phyloP scores from a whole-genome alignment of 352 stramenopile genomes.

The Globisporangium abappressorium region DNA sequence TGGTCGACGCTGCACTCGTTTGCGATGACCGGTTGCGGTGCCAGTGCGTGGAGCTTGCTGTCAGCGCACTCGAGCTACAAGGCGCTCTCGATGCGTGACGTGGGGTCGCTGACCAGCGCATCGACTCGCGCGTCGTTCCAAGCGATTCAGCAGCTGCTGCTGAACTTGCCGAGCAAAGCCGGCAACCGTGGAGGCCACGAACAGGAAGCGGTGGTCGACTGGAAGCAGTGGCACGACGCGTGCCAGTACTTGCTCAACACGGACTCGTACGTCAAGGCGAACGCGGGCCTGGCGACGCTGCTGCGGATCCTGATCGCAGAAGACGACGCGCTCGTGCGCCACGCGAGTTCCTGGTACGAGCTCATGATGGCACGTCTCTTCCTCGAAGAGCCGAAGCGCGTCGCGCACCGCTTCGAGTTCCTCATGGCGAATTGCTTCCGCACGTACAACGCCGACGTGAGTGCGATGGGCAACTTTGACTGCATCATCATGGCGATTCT shows the following conservation, averaged over 20 bases:
- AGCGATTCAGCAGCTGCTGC: constrained; percentile 53
- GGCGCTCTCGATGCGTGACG: constrained; percentile 40
- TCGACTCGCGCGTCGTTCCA: constrained; percentile 55
- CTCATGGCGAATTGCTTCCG: constrained; percentile 76
- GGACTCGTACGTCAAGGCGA: constrained; percentile 48
- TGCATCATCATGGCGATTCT: constrained; percentile 78
- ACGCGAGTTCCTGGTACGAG: constrained; percentile 66
- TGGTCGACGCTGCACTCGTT: constrained; percentile 65
- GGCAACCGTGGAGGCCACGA: constrained; percentile 13
- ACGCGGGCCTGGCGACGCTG: constrained; percentile 44
- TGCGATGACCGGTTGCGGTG: constrained; percentile 45
- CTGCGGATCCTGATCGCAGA: constrained; percentile 58
- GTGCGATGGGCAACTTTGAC: constrained; percentile 74
- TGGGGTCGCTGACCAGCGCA: constrained; percentile 34
- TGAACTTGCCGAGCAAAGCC: constrained; percentile 55
- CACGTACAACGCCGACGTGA: constrained; percentile 33
- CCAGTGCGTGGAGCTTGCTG: constrained; percentile 59
- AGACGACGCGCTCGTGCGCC: constrained; percentile 33
- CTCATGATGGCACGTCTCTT: constrained; percentile 79
- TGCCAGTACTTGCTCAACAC: constrained; percentile 57
- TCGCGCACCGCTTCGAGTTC: constrained; percentile 74
- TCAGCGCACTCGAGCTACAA: constrained; percentile 55
- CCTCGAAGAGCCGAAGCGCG: constrained; percentile 69
- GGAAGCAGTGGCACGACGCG: constrained; percentile 66
- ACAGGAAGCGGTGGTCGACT: constrained; percentile 24